Conservation (phyloP, 805 yeast genomes). For the Zygosaccharomyces bisporus region DNA sequence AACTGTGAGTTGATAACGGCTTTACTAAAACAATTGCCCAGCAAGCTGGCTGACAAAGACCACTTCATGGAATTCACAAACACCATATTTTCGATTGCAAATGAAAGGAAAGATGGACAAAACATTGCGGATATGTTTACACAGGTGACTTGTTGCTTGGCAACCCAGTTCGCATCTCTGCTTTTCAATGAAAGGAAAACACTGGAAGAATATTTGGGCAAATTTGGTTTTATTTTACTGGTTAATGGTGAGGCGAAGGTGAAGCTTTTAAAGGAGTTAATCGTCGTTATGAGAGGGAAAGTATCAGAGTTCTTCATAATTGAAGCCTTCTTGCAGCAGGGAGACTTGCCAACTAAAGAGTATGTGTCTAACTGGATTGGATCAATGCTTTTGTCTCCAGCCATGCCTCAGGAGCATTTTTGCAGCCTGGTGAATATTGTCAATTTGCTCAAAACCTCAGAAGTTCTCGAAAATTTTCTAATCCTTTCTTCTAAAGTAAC, state of each 20-base stretch:
- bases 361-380: slow-evolving; percentile 28
- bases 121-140: slow-evolving; percentile 1
- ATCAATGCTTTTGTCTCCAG: slow-evolving; percentile 23
- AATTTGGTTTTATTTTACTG: slow-evolving; percentile 1
- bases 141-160: slow-evolving; percentile 5
- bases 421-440: slow-evolving; percentile 19
- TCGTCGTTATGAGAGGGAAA: slow-evolving; percentile 9
- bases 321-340: slow-evolving; percentile 15
- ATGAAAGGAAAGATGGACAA: slow-evolving; percentile 1
- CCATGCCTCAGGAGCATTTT: slow-evolving; percentile 16
- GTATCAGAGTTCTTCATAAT: slow-evolving; percentile 17
- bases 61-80: slow-evolving; percentile 6
- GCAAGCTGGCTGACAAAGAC: neutral
- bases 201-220: slow-evolving; percentile 7
- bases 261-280: slow-evolving; percentile 16
- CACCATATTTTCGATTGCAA: slow-evolving; percentile 2
- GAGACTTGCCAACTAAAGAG: slow-evolving; percentile 10
- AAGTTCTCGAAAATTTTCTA: slow-evolving; percentile 21
- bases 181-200: slow-evolving; percentile 4
- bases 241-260: slow-evolving; percentile 5
- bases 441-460: slow-evolving; percentile 13
- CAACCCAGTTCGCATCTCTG: slow-evolving; percentile 5
- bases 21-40: slow-evolving; percentile 12
- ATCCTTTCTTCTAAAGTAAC: slow-evolving; percentile 13
- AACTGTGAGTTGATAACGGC: slow-evolving; percentile 9